These are phyloP conservation scores for Didymella keratinophila DNA, from an alignment of 2,329 filamentous ascomycete genomes.

Conservation along the genomic window DNA sequence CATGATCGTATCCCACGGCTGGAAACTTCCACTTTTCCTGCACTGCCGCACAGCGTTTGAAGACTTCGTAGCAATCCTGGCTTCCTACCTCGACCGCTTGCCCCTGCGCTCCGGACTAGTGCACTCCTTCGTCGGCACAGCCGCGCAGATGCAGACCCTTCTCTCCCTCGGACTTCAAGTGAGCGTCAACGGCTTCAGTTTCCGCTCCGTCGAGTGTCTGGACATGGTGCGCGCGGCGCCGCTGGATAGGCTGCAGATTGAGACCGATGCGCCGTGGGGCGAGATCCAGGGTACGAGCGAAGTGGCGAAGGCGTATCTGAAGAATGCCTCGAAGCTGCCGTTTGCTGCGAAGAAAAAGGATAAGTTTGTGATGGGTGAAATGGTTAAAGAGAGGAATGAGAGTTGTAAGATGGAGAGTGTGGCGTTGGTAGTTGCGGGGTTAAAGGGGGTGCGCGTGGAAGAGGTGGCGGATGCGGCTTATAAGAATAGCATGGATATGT, in stretches of 20 bases:
- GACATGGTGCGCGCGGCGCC: slow-evolving; percentile 56
- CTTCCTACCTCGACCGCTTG: slow-evolving; percentile 50
- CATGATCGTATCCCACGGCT: slow-evolving; percentile 44
- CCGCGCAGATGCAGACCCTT: slow-evolving; percentile 52
- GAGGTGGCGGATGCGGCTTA: slow-evolving; percentile 54
- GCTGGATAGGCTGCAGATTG: slow-evolving; percentile 54
- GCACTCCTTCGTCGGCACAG: slow-evolving; percentile 53
- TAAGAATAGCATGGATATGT: slow-evolving; percentile 45
- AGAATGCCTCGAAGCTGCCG: slow-evolving; percentile 50
- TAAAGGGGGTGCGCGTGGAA: slow-evolving; percentile 55
- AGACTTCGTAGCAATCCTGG: slow-evolving; percentile 55
- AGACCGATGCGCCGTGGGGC: slow-evolving; percentile 61
- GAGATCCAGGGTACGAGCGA: slow-evolving; percentile 50
- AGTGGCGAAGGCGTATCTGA: slow-evolving; percentile 54
- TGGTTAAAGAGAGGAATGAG: slow-evolving; percentile 63
- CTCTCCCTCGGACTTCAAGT: slow-evolving; percentile 53
- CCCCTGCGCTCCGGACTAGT: slow-evolving; percentile 49
- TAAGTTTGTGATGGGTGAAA: slow-evolving; percentile 56
- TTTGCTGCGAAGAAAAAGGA: slow-evolving; percentile 57
- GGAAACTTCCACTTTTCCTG: slow-evolving; percentile 53
- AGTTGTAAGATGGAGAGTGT: slow-evolving; percentile 60
- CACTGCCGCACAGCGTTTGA: slow-evolving; percentile 55
- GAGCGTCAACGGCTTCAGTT: slow-evolving; percentile 62
- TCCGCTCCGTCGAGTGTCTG: slow-evolving; percentile 50
- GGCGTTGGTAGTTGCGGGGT: slow-evolving; percentile 58